Evolutionary conservation across 1,284 basidiomycete genomes (phyloP).

Genomic region (Chiua sp.): DNA sequence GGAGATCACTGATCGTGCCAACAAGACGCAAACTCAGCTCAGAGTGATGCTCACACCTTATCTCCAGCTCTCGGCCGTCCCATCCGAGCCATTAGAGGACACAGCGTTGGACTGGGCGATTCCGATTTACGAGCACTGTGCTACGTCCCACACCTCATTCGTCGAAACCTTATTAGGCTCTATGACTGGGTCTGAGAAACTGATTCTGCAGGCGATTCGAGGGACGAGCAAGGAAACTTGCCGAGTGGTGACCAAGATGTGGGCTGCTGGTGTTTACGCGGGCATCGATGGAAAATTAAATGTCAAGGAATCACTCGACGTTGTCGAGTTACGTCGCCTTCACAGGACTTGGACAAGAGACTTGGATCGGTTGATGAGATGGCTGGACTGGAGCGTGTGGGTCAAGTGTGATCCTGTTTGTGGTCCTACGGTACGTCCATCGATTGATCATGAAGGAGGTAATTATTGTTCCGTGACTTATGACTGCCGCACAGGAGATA

Average conservation of each 20-base stretch:
- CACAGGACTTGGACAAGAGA: slow-evolving; percentile 32
- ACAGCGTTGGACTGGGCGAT: no score
- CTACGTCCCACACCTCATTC: no score
- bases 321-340: slow-evolving; percentile 8
- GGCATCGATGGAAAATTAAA: slow-evolving; percentile 32
- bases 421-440: slow-evolving; percentile 32
- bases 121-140: no score
- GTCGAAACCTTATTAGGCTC: slow-evolving; percentile 16
- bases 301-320: not conserved
- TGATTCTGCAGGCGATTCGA: slow-evolving; percentile 39
- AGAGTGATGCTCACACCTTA: slow-evolving; percentile 15
- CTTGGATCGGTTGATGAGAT: slow-evolving; percentile 35
- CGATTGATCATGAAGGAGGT: not conserved
- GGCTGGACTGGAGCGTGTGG: slow-evolving; percentile 49
- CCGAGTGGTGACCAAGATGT: slow-evolving; percentile 47
- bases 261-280: slow-evolving; percentile 43
- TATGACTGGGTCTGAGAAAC: slow-evolving; percentile 43
- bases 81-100: not conserved
- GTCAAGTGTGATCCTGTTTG: slow-evolving; percentile 43
- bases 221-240: slow-evolving; percentile 49
- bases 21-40: slow-evolving; percentile 16
- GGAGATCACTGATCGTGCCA: slow-evolving; percentile 9
- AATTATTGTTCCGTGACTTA: not conserved
- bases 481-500: slow-evolving; percentile 1
- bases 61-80: slow-evolving; percentile 3